phyloP scores from a whole-genome alignment of 345 rosid genomes.

The Hibiscus syriacus region DNA sequence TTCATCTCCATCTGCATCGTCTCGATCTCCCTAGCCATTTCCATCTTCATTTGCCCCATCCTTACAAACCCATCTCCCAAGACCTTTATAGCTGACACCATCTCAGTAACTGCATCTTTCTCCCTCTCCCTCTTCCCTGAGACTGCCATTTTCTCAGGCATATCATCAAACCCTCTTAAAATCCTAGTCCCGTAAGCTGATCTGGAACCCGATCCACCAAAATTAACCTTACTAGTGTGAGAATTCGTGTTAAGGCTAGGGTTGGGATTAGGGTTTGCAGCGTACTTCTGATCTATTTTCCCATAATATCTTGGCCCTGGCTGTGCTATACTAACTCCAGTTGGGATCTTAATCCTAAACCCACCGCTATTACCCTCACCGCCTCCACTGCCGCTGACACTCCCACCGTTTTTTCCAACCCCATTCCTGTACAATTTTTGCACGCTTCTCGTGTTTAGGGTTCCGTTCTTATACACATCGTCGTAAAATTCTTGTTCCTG shows the following conservation, averaged over 20 bases:
- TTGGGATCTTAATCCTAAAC: too few relatives aligned
- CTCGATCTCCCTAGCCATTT: slow-evolving; percentile 81
- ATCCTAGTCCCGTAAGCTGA: slow-evolving; percentile 38
- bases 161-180: slow-evolving; percentile 31
- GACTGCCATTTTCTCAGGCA: slow-evolving; percentile 17
- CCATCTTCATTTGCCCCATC: slow-evolving; percentile 89
- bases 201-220: too few relatives aligned
- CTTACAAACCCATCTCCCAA: too few relatives aligned
- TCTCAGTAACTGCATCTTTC: too few relatives aligned
- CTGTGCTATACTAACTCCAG: slow-evolving; percentile 74
- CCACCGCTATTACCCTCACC: slow-evolving; percentile 30
- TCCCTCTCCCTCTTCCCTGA: slow-evolving; percentile 18
- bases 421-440: slow-evolving; percentile 56
- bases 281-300: slow-evolving; percentile 42
- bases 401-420: too few relatives aligned
- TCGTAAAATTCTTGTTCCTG: too few relatives aligned
- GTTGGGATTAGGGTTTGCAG: too few relatives aligned
- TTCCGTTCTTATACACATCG: too few relatives aligned
- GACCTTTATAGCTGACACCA: too few relatives aligned
- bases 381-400: slow-evolving; percentile 22
- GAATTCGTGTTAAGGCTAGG: too few relatives aligned
- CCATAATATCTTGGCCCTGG: slow-evolving; percentile 45
- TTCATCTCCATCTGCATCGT: slow-evolving; percentile 85
- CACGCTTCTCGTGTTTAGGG: slow-evolving; percentile 36
- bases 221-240: too few relatives aligned